Base-by-base conservation (phyloP, 2,329 filamentous ascomycete genomes). In the Sclerotinia borealis region DNA sequence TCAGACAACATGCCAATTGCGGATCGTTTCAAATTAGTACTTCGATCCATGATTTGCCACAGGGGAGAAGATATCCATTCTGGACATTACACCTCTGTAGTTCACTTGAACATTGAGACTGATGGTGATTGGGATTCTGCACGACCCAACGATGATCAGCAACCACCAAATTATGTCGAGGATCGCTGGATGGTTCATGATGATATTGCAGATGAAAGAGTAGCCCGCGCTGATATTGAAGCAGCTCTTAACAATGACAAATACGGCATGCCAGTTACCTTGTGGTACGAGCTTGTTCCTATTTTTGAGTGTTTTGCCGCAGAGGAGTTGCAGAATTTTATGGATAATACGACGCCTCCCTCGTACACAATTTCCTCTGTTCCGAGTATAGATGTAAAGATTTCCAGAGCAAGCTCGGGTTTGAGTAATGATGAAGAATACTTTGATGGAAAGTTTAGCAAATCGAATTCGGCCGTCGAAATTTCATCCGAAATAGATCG, bases 271-370 rank as follows among this genome's bases (percentile, higher is more conserved):
- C 93, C 95, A 0, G 98, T 98, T 74, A 83, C 98, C 8, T 80
- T 99, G 0, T 98, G 98, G 76, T 99, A 97, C 72, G 93, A 97
- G 75, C 91, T 98, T 47, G 84, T 96, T 36, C 93, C 93, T 0
- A 92, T 96, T 71, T 85, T 91, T 36, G 90, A 93, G 63, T 73
- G 47, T 51, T 58, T 60, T 11, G 22, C 51, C 5, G 29, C 58
- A 36, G 31, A 62, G 7, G 50, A 52, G 41, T 29, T 37, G 79
- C 39, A 55, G 27, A 81, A 8, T 76, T 76, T 50, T 79, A 77
- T 41, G 6, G 51, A 22, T 1, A 37, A 51, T 4, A 22, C 31
- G 25, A 45, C 50, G 17, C 85, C 85, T 3, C 85, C 85, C 1
- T 84, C 85, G 1, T 88, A 88, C 68, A 78, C 39, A 17, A 17